These are phyloP conservation scores for Paraconiothyrium sp. DNA, from an alignment of 2,329 filamentous ascomycete genomes.

Conservation along the genomic window DNA sequence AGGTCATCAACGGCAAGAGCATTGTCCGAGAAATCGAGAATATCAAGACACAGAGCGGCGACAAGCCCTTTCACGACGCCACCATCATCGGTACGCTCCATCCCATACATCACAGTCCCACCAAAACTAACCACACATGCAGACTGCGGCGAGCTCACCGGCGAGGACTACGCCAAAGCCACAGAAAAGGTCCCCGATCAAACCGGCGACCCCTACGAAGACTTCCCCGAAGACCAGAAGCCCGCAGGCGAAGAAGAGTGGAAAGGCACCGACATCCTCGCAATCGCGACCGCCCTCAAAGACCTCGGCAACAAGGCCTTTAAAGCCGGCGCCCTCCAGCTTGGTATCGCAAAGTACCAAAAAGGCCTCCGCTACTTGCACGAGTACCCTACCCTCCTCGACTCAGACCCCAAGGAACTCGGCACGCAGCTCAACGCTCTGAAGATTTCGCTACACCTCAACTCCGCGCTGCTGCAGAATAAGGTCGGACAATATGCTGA, in stretches of 20 bases:
- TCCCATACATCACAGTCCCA: neutral
- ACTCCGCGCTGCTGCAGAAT: slow-evolving; percentile 84
- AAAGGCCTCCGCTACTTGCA: slow-evolving; percentile 91
- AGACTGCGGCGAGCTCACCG: slow-evolving; percentile 87
- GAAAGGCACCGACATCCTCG: slow-evolving; percentile 73
- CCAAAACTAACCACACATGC: slow-evolving; percentile 27
- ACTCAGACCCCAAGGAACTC: slow-evolving; percentile 75
- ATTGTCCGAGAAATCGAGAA: slow-evolving; percentile 91
- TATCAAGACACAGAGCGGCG: slow-evolving; percentile 73
- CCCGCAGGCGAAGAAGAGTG: slow-evolving; percentile 63
- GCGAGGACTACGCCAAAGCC: slow-evolving; percentile 72
- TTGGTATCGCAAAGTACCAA: slow-evolving; percentile 90
- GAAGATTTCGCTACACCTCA: slow-evolving; percentile 87
- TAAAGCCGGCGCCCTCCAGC: slow-evolving; percentile 75
- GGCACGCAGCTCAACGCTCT: slow-evolving; percentile 74
- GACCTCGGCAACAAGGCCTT: slow-evolving; percentile 92
- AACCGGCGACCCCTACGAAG: slow-evolving; percentile 91
- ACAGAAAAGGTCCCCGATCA: slow-evolving; percentile 77
- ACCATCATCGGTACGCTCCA: slow-evolving; percentile 65
- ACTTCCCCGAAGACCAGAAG: slow-evolving; percentile 87
- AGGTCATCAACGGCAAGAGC: slow-evolving; percentile 92
- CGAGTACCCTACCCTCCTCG: slow-evolving; percentile 76
- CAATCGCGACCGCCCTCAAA: slow-evolving; percentile 87
- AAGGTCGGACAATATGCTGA: slow-evolving; percentile 80
- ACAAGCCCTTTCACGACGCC: slow-evolving; percentile 80